Percentiles rank a stretch among this genome's conserved stretches.
Evolutionary conservation across 1,284 basidiomycete species (phyloP).

Genomic region (Trichosporon ovoides): DNA sequence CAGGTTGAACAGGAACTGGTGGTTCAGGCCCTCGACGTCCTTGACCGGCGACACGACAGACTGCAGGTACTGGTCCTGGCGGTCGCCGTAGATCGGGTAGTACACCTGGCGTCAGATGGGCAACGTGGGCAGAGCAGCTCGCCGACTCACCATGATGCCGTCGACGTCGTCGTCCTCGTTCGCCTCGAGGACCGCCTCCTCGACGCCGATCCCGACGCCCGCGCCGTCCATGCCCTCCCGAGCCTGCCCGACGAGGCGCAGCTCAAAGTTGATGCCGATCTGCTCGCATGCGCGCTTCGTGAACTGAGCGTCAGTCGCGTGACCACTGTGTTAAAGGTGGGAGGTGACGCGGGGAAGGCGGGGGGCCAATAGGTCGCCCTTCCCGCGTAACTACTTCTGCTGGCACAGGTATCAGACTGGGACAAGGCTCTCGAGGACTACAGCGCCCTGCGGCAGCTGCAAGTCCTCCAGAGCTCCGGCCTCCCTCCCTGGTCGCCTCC

Average conservation of each 20-base stretch:
- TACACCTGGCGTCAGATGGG: conserved; percentile 63
- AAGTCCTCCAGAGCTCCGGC: too few relatives aligned
- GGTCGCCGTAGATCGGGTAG: conserved; percentile 82
- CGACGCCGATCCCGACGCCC: conserved; percentile 67
- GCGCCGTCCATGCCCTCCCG: conserved; percentile 48
- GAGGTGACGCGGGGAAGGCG: too few relatives aligned
- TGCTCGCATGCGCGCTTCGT: conserved; percentile 85
- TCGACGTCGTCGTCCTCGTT: conserved; percentile 80
- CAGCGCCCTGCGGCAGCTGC: too few relatives aligned
- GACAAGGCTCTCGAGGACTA: not conserved
- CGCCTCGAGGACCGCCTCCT: conserved; percentile 90
- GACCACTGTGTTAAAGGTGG: not conserved
- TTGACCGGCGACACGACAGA: conserved; percentile 75
- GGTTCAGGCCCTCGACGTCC: conserved; percentile 94
- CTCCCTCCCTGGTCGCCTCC: too few relatives aligned
- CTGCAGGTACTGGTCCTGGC: conserved; percentile 95
- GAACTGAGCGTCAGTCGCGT: conserved; percentile 52
- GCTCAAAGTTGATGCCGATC: conserved; percentile 79
- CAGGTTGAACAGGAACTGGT: conserved; percentile 92
- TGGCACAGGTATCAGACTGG: too few relatives aligned
- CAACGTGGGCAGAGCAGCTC: not conserved
- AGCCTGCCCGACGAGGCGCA: conserved; percentile 61
- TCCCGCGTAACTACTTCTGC: too few relatives aligned
- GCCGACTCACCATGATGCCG: conserved; percentile 80
- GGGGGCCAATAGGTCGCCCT: too few relatives aligned